These are phyloP conservation scores for Penicillium odoratum DNA, from an alignment of 495 filamentous ascomycete species.

Conservation along the genomic window DNA sequence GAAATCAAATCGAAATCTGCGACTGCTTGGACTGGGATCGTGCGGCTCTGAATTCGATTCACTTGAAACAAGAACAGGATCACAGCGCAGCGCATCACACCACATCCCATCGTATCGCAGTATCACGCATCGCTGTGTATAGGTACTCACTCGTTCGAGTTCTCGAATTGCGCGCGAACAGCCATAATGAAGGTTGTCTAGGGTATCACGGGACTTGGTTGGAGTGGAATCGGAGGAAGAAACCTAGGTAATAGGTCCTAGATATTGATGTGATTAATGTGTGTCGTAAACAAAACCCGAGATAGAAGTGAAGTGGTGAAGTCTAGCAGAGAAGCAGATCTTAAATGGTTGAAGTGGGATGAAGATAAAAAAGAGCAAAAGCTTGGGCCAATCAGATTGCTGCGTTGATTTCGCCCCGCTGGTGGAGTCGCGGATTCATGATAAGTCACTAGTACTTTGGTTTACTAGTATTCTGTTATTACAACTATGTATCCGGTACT, in stretches of 20 bases:
- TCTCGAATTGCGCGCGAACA: slow-evolving; percentile 91
- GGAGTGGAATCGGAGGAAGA: not conserved
- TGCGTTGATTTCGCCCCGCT: slow-evolving; percentile 10
- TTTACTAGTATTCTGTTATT: slow-evolving; percentile 3
- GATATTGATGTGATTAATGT: not conserved
- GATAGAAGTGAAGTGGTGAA: not conserved
- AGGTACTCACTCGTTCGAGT: slow-evolving; percentile 86
- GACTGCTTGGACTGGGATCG: not conserved
- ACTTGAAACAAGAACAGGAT: not conserved
- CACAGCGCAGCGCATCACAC: not conserved
- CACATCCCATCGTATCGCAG: not conserved
- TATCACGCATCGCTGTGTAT: too few species aligned
- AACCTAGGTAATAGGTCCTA: not conserved
- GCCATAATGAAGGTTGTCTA: slow-evolving; percentile 54
- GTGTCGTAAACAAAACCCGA: not conserved
- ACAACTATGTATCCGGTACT: slow-evolving; percentile 17
- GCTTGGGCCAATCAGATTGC: slow-evolving; percentile 25
- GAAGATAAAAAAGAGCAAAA: slow-evolving; percentile 27
- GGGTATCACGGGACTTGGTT: slow-evolving; percentile 11
- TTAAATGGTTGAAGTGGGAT: slow-evolving; percentile 24
- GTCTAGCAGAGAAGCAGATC: slow-evolving; percentile 11
- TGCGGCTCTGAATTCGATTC: not conserved
- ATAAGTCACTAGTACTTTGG: not conserved
- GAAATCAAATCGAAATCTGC: not conserved
- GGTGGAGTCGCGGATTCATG: slow-evolving; percentile 14